These are phyloP conservation scores for Solanum virginianum DNA, from an alignment of 257 asterid species.

Conservation along the genomic window DNA sequence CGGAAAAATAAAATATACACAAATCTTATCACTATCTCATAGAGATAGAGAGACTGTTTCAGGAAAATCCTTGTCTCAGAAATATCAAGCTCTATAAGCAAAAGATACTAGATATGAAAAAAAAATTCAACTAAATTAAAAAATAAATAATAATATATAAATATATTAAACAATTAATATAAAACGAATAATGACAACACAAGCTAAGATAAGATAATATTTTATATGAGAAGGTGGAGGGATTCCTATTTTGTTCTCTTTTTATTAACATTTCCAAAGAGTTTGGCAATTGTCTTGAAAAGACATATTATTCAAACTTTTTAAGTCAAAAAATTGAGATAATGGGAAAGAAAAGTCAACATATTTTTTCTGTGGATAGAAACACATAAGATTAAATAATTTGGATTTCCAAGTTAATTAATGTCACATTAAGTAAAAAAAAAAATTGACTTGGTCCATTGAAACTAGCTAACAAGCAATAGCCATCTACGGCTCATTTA, in stretches of 20 bases:
- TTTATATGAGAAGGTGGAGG: no score
- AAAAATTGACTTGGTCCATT: neutral
- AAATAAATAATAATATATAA: no score
- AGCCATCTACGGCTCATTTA: neutral
- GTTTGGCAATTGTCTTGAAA: neutral
- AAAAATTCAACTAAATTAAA: rapidly evolving
- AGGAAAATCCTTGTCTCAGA: no score
- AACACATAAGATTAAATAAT: neutral
- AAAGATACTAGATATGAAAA: no score
- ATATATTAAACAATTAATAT: no score
- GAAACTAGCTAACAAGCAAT: neutral
- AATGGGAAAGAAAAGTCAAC: neutral
- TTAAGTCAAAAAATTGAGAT: neutral
- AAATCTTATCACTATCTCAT: no score
- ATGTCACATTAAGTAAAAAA: neutral
- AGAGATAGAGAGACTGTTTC: no score
- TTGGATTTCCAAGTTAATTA: neutral
- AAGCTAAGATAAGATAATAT: no score
- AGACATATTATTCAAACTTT: neutral
- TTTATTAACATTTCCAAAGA: neutral
- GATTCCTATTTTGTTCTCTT: neutral
- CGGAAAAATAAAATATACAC: no score
- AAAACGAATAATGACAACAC: no score
- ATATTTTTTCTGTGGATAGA: neutral
- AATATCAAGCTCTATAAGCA: no score